Base-by-base conservation (phyloP, 805 yeast species). In the Ogataea allantospora region DNA sequence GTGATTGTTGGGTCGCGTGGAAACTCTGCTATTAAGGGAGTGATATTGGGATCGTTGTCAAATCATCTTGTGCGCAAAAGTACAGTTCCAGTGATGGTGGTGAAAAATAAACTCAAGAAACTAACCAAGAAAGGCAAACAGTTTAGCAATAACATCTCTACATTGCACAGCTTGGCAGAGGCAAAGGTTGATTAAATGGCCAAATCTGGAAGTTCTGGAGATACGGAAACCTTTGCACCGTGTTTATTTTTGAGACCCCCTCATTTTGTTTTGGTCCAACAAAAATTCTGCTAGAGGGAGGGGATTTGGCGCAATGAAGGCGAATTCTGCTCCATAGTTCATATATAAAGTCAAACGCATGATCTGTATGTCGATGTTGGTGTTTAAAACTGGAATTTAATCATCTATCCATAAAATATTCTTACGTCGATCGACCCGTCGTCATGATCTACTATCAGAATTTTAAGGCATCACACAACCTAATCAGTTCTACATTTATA, bases 31-130 rank as follows among this genome's bases (percentile, higher is more conserved):
- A 63, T 83, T 23, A 79, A 79, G 56, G 89, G 91, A 5, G 87
- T 83, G 7, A 68, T 83, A 36, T 68, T 82, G 44, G 91, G 91
- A 3, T 78, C 85, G 2, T 68, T 83, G 41, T 79, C 87, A 3
- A 83, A 83, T 50, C 82, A 83, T 56, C 63, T 83, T 45, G 87
- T 83, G 12, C 78, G 86, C 12, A 78, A 80, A 57, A 75, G 81
- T 50, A 65, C 80, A 12, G 86, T 80, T 2, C 89, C 91, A 0
- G 89, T 83, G 15, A 83, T 83, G 91, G 89, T 83, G 33, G 91
- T 83, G 14, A 70, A 85, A 43, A 75, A 77, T 48, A 83, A 80
- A 56, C 68, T 83, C 53, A 81, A 82, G 65, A 81, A 81, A 63
- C 71, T 80, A 46, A 75, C 79, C 42, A 70, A 80, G 50, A 74